Conservation (phyloP, 805 yeast species). For the Nakazawaea ambrosiae region DNA sequence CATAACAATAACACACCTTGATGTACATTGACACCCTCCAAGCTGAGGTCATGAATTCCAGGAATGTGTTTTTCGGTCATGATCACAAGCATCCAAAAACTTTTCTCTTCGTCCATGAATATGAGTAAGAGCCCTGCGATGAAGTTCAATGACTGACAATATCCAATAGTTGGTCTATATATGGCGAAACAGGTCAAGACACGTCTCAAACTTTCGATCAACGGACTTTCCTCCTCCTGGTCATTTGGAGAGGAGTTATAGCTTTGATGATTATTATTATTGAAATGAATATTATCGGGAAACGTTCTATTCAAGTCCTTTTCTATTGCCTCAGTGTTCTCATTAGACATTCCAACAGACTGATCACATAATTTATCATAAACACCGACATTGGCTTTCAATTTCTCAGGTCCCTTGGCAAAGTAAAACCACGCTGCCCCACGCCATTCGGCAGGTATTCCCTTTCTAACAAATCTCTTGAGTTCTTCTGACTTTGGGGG, state of each 20-base stretch:
- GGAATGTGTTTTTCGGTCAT: constrained; percentile 82
- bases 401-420: constrained; percentile 63
- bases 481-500: constrained; percentile 76
- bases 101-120: constrained; percentile 82
- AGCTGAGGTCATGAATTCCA: constrained; percentile 80
- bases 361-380: constrained; percentile 63
- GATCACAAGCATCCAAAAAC: constrained; percentile 95
- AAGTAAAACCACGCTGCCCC: constrained; percentile 96
- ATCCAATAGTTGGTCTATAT: constrained; percentile 85
- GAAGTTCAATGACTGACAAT: constrained; percentile 92
- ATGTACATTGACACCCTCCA: constrained; percentile 92
- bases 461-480: constrained; percentile 78
- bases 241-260: too few species aligned
- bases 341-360: constrained; percentile 46
- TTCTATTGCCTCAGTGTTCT: constrained; percentile 88
- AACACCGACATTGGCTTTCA: constrained; percentile 64
- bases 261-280: constrained; percentile 34
- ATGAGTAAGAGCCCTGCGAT: constrained; percentile 80
- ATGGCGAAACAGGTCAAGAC: constrained; percentile 80
- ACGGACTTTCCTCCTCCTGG: constrained; percentile 43
- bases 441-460: constrained; percentile 96
- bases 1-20: constrained; percentile 92
- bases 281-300: constrained; percentile 86
- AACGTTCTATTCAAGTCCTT: constrained; percentile 90
- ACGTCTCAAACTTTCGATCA: constrained; percentile 68